Evolutionary conservation across 257 asterid species (phyloP), one percentile per base, ranked within the genome.

Genomic region (Solanum chaucha): DNA sequence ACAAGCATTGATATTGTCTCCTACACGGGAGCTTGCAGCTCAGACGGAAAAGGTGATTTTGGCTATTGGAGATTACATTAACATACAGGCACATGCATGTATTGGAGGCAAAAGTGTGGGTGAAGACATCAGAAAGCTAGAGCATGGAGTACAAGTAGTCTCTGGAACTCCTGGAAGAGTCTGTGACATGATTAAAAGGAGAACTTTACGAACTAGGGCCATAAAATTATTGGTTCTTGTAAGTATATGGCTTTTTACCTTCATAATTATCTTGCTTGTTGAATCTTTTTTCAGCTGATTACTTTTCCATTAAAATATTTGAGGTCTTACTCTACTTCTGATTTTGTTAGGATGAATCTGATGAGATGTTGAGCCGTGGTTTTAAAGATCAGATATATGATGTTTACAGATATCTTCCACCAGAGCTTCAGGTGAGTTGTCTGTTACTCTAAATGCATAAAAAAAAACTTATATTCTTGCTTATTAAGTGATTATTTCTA

Each of bases 111-210:
- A 97, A 93, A 96, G 98, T 64, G 97, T 97, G 82, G 99, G 98
- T 0, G 99, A 97, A 83, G 99, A 97, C 91, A 96, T 96, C 55
- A 91, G 99, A 83, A 97, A 95, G 89, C 92, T 97, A 28, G 99
- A 96, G 89, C 98, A 97, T 85, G 99, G 99, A 75, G 99, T 96
- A 89, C 98, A 97, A 75, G 99, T 96, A 72, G 99, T 97, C 74
- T 97, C 99, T 6, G 99, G 99, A 84, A 96, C 99, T n/a, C 99
- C 99, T 46, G 99, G 99, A 17, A 93, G 99, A 91, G 99, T 97
- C 20, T 92, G 96, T 87, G 99, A 97, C 89, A 97, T 97, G 99
- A 97, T 97, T 84, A 96, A 97, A 93, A 94, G 99, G 90, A 97
- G 98, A 92, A 94, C 96, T n/a, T 87, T 96, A 68, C 91, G 98